Conservation (phyloP, 2,329 filamentous ascomycete species). For the Byssoonygena ceratinophila region DNA sequence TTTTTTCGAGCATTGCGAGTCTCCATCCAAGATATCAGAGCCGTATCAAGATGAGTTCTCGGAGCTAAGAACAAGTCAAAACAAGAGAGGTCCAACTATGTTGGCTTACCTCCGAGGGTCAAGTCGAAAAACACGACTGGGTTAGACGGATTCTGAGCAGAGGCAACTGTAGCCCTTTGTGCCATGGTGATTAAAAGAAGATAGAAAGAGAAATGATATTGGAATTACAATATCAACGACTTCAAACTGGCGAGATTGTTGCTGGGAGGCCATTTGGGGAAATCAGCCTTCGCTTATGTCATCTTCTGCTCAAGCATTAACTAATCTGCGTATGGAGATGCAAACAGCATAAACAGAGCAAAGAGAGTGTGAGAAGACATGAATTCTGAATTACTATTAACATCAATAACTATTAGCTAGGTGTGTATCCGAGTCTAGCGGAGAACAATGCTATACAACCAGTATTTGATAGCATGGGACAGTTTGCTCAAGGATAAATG, state of each 20-base stretch:
- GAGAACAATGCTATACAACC: too few species aligned
- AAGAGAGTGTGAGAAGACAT: background rate
- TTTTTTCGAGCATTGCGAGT: too few species aligned
- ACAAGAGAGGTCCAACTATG: background rate
- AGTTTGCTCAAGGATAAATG: background rate
- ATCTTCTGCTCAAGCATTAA: too few species aligned
- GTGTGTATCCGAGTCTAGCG: too few species aligned
- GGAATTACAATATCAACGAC: too few species aligned
- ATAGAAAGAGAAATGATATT: background rate
- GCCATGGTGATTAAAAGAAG: background rate
- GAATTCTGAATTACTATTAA: background rate
- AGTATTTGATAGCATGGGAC: too few species aligned
- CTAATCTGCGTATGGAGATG: background rate
- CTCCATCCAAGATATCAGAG: too few species aligned
- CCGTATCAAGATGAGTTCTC: too few species aligned
- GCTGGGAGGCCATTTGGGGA: background rate
- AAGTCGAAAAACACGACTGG: constrained; percentile 44
- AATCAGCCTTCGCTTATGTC: too few species aligned
- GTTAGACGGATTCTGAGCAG: constrained; percentile 10
- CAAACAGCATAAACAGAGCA: background rate
- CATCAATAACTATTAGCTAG: background rate
- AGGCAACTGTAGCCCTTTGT: background rate
- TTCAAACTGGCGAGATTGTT: too few species aligned
- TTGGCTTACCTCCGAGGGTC: constrained; percentile 36
- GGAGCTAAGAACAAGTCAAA: too few species aligned